phyloP scores from a whole-genome alignment of 768 basidiomycete species.

The Cubamyces lactineus region DNA sequence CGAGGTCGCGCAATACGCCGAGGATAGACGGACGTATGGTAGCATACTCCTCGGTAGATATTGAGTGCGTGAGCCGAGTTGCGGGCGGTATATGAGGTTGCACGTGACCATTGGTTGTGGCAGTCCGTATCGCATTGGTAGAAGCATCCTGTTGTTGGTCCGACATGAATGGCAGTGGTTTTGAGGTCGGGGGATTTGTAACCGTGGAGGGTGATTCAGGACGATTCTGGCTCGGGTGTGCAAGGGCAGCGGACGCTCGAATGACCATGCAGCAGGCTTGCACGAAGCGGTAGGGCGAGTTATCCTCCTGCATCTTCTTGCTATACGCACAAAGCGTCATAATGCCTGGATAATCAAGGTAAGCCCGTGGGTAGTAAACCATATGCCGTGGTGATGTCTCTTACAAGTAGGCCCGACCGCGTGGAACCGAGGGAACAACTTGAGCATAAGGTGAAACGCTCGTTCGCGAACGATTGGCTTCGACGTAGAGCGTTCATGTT shows the following conservation, averaged over 20 bases:
- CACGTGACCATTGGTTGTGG: too few species aligned
- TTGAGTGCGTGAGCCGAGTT: too few species aligned
- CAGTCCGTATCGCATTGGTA: too few species aligned
- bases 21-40: conserved; percentile 12
- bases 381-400: not conserved
- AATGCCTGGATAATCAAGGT: conserved; percentile 6
- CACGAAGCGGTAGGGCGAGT: conserved; percentile 22
- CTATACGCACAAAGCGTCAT: conserved; percentile 18
- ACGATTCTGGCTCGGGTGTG: not conserved
- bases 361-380: not conserved
- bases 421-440: conserved; percentile 21
- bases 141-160: not conserved
- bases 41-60: not conserved
- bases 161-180: not conserved
- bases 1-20: conserved; percentile 2
- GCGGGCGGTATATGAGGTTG: too few species aligned
- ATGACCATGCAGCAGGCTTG: conserved; percentile 16
- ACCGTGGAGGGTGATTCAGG: not conserved
- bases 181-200: not conserved
- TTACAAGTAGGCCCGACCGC: conserved; percentile 15
- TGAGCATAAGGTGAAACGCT: conserved; percentile 19
- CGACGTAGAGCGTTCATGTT: not conserved
- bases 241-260: conserved; percentile 12
- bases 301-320: conserved; percentile 16
- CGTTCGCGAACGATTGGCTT: conserved; percentile 13